Evolutionary conservation across 192 early-diverging fungal species (phyloP), one percentile per base, ranked within the genome.

Genomic region (Phycomyces blakesleeanus): DNA sequence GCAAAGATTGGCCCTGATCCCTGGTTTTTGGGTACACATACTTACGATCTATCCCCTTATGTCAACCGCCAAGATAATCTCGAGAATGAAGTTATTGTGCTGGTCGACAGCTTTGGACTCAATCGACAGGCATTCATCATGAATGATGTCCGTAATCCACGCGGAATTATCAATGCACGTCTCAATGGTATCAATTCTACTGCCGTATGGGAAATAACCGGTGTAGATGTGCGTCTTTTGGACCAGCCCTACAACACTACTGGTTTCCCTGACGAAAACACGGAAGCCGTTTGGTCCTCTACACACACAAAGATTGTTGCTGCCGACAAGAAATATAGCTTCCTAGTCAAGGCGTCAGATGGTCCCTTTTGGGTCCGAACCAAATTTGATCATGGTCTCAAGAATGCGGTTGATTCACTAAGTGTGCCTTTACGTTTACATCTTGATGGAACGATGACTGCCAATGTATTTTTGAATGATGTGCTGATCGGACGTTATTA

Each of bases 61-160:
- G 69, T 82, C 9, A 60, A 74, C 12, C 59, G 61, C 0, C 64
- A 82, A 21, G 78, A 83, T n/a, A 67, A 77, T 0, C 63, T 70
- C 10, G 67, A 76, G n/a, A 92, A 93, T 63, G 78, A 84, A 29
- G 67, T 95, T 4, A 56, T 89, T 49, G 67, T 92, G 7, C 64
- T 91, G 1, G 82, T 93, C 29, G 91, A 93, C 58, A 89, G 83
- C 49, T 90, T 83, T 65, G 93, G 93, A 0, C 62, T 92, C 52
- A 84, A 81, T 53, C 73, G 89, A 24, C 85, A 89, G 53, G 79
- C 89, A 0, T 80, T 86, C 50, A 75, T 87, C 2, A 74, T 87
- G 66, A 87, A 93, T 68, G 91, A 95, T 69, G 81, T 86, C 25
- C 80, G 83, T 14, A 86, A 86, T 61, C 85, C 87, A 39, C 78